Conservation (phyloP, 2,329 filamentous ascomycete genomes). For the Penicillium carneum region DNA sequence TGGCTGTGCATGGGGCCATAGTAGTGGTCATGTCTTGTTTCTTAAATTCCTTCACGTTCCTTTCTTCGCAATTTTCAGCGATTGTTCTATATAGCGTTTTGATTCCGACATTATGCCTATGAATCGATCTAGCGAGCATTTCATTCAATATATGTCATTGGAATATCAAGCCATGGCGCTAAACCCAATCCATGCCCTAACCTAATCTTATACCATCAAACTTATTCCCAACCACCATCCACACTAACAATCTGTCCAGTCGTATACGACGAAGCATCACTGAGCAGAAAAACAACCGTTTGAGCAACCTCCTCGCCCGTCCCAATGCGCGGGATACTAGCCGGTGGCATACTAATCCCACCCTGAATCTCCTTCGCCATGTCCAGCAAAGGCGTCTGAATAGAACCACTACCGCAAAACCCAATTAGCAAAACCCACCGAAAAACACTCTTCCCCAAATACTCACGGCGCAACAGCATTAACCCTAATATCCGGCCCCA, state of each 20-base stretch:
- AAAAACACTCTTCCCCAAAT: neutral
- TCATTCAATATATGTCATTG: neutral
- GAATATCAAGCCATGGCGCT: neutral
- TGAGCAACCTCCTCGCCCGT: slow-evolving; percentile 51
- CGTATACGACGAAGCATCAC: slow-evolving; percentile 56
- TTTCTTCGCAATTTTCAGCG: slow-evolving; percentile 9
- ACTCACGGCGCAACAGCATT: slow-evolving; percentile 56
- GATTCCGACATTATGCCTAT: neutral
- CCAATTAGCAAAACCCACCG: slow-evolving; percentile 10
- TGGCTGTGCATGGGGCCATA: slow-evolving; percentile 29
- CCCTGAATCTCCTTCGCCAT: slow-evolving; percentile 38
- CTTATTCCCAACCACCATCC: slow-evolving; percentile 56
- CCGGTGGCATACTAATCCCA: slow-evolving; percentile 17
- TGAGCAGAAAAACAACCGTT: slow-evolving; percentile 58
- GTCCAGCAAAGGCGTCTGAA: slow-evolving; percentile 46
- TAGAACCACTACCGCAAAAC: slow-evolving; percentile 36
- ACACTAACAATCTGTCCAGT: slow-evolving; percentile 57
- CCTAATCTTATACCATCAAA: neutral
- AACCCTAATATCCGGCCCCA: slow-evolving; percentile 46
- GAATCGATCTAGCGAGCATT: slow-evolving; percentile 6
- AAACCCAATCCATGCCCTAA: neutral
- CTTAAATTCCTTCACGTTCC: neutral
- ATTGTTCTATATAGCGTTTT: slow-evolving; percentile 20
- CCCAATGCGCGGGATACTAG: slow-evolving; percentile 41
- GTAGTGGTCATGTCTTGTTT: neutral